These are phyloP conservation scores for Coprinopsis sp. DNA, from an alignment of 768 basidiomycete genomes.

Conservation along the genomic window DNA sequence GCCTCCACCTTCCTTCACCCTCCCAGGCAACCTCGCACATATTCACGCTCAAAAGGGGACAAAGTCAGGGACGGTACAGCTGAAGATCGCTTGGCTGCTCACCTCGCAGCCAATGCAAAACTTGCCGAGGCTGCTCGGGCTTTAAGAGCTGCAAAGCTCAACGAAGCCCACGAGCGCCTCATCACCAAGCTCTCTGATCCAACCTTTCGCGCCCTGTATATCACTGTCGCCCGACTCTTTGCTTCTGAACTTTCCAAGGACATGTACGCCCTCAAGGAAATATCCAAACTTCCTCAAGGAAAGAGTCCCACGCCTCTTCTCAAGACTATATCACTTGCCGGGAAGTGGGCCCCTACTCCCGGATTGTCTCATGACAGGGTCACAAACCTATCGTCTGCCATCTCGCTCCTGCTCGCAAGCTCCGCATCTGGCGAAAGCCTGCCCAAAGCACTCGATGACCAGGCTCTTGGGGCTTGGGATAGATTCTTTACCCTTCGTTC, in stretches of 20 bases:
- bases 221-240: conserved; percentile 59
- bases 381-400: conserved; percentile 62
- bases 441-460: conserved; percentile 29
- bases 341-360: conserved; percentile 70
- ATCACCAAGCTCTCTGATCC: conserved; percentile 38
- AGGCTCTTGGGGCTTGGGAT: conserved; percentile 21
- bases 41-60: background rate
- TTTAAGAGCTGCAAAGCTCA: conserved; percentile 13
- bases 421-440: conserved; percentile 24
- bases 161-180: conserved; percentile 31
- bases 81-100: conserved; percentile 18
- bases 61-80: conserved; percentile 13
- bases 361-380: conserved; percentile 54
- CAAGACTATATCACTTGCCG: conserved; percentile 50
- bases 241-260: conserved; percentile 48
- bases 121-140: conserved; percentile 10
- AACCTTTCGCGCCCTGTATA: conserved; percentile 58
- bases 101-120: conserved; percentile 11
- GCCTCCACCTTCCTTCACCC: conserved; percentile 24
- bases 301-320: conserved; percentile 28
- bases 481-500: conserved; percentile 46
- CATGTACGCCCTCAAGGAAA: conserved; percentile 31
- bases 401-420: conserved; percentile 48
- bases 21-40: conserved; percentile 6
- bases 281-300: conserved; percentile 29